Evolutionary conservation across 768 basidiomycete species (phyloP).

Genomic region (Leucosporidium creatinivorum): DNA sequence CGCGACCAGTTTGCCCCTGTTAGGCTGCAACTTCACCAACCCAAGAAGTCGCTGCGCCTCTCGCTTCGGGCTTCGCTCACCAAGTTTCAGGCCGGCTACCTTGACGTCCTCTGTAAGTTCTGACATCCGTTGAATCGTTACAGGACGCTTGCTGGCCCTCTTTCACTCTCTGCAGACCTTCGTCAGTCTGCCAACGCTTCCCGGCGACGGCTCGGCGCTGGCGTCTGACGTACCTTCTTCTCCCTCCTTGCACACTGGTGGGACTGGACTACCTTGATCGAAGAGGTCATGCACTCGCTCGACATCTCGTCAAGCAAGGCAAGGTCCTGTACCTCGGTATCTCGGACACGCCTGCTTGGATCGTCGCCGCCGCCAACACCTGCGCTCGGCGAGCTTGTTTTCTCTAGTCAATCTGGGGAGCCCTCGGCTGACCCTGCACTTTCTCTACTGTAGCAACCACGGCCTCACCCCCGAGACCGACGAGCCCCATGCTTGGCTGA

Average conservation of each 20-base stretch:
- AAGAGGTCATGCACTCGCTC: conserved; percentile 55
- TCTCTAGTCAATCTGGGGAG: too few species aligned
- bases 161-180: too few species aligned
- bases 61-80: conserved; percentile 46
- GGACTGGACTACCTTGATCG: conserved; percentile 41
- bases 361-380: conserved; percentile 50
- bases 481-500: too few species aligned
- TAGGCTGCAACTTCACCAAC: too few species aligned
- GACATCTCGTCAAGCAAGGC: conserved; percentile 49
- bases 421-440: too few species aligned
- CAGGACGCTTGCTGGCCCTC: background rate
- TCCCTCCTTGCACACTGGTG: conserved; percentile 41
- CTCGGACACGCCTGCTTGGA: conserved; percentile 50
- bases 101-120: conserved; percentile 46
- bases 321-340: conserved; percentile 51
- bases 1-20: too few species aligned
- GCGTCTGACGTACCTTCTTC: too few species aligned
- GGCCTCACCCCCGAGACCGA: background rate
- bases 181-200: too few species aligned
- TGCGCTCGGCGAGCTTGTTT: conserved; percentile 50
- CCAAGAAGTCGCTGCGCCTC: too few species aligned
- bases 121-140: too few species aligned
- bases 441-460: conserved; percentile 18
- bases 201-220: too few species aligned
- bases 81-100: conserved; percentile 57